These are phyloP conservation scores for Wickerhamomyces sp. DNA, from an alignment of 1,139 yeast genomes.

Conservation along the genomic window DNA sequence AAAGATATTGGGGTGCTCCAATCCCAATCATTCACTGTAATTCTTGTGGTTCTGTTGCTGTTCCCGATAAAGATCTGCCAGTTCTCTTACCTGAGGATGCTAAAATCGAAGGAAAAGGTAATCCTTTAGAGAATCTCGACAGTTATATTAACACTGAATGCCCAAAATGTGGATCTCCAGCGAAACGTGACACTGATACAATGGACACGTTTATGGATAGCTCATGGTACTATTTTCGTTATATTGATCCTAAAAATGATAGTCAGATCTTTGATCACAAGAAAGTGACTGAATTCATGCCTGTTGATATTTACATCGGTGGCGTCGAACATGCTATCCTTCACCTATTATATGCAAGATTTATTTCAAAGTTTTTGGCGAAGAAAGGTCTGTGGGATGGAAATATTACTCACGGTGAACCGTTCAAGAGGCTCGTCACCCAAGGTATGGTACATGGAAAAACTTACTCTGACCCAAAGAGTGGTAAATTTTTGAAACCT, in stretches of 20 bases:
- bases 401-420: conserved; percentile 59
- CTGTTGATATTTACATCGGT: conserved; percentile 88
- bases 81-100: conserved; percentile 66
- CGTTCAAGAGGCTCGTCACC: conserved; percentile 73
- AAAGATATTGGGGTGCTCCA: conserved; percentile 98
- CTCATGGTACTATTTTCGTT: conserved; percentile 93
- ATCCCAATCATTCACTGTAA: conserved; percentile 90
- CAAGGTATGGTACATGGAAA: conserved; percentile 99
- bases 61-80: conserved; percentile 81
- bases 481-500: conserved; percentile 73
- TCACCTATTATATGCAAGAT: conserved; percentile 81
- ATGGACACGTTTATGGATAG: conserved; percentile 99
- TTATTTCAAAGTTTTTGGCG: conserved; percentile 73
- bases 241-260: conserved; percentile 65
- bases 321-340: conserved; percentile 96
- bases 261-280: conserved; percentile 46
- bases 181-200: conserved; percentile 90
- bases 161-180: conserved; percentile 73
- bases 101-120: conserved; percentile 51
- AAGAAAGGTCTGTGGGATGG: conserved; percentile 59
- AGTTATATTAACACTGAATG: conserved; percentile 74
- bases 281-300: conserved; percentile 56
- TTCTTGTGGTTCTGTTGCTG: conserved; percentile 83
- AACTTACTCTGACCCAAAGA: conserved; percentile 68
- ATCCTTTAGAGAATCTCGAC: conserved; percentile 63